Percentiles rank a stretch among this genome's conserved stretches.
phyloP scores from a whole-genome alignment of 108 stramenopile species.

The Cyclotella sp. region DNA sequence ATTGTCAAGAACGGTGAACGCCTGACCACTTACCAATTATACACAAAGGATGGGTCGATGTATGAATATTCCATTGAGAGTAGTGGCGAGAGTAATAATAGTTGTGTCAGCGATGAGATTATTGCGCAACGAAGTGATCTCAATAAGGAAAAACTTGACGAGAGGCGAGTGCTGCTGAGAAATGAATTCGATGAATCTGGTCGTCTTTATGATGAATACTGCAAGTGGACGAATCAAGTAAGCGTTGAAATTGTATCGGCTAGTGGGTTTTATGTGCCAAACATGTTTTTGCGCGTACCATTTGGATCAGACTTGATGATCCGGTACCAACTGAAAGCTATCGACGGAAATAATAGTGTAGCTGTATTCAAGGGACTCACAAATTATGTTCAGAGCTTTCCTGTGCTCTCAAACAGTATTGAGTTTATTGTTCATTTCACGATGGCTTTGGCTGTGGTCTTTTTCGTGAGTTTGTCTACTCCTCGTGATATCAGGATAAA shows the following conservation, averaged over 20 bases:
- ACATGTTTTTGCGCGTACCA: constrained; percentile 31
- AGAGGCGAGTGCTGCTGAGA: constrained; percentile 25
- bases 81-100: not conserved
- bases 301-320: constrained; percentile 31
- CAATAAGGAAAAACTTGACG: constrained; percentile 1
- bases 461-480: constrained; percentile 29
- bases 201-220: constrained; percentile 9
- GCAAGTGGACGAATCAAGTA: constrained; percentile 26
- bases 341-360: not conserved
- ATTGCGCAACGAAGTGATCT: constrained; percentile 19
- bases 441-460: constrained; percentile 16
- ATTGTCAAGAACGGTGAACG: constrained; percentile 20
- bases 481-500: not conserved
- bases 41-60: constrained; percentile 1
- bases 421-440: constrained; percentile 23
- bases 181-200: constrained; percentile 30
- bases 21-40: constrained; percentile 22
- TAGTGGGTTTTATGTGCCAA: constrained; percentile 26
- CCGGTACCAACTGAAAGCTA: constrained; percentile 12
- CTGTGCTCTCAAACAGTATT: constrained; percentile 1
- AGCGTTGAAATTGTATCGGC: constrained; percentile 36
- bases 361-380: constrained; percentile 25
- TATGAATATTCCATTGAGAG: constrained; percentile 38
- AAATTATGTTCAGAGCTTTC: constrained; percentile 14
- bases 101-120: constrained; percentile 1